Evolutionary conservation across 2,329 filamentous ascomycete genomes (phyloP).

Genomic region (Pezicula radicicola): DNA sequence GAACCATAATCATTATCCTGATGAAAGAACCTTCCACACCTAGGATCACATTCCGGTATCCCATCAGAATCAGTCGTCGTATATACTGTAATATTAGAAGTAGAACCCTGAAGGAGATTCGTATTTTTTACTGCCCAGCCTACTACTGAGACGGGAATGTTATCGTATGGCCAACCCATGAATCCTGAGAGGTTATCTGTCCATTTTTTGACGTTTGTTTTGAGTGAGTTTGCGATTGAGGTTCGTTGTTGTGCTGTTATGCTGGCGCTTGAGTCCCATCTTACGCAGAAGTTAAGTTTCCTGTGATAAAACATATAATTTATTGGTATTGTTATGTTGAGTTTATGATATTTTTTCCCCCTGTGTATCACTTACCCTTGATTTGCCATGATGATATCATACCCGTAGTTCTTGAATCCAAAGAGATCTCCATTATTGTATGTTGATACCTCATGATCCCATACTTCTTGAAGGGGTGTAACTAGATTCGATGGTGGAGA

Average conservation of each 20-base stretch:
- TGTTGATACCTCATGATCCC: slow-evolving; percentile 2
- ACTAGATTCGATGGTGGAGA: slow-evolving; percentile 1
- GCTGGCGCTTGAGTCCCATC: slow-evolving; percentile 38
- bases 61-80: slow-evolving; percentile 36
- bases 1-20: slow-evolving; percentile 37
- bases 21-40: slow-evolving; percentile 43
- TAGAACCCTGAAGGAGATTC: slow-evolving; percentile 34
- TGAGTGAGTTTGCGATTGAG: slow-evolving; percentile 32
- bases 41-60: slow-evolving; percentile 37
- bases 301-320: slow-evolving; percentile 11
- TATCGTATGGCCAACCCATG: slow-evolving; percentile 39
- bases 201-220: slow-evolving; percentile 36
- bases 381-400: slow-evolving; percentile 4
- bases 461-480: slow-evolving; percentile 2
- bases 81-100: slow-evolving; percentile 36
- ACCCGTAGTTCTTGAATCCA: slow-evolving; percentile 6
- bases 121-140: slow-evolving; percentile 40
- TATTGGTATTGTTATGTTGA: not conserved
- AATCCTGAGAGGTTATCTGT: slow-evolving; percentile 40
- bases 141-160: slow-evolving; percentile 37
- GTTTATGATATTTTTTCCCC: too few relatives aligned
- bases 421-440: slow-evolving; percentile 2
- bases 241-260: slow-evolving; percentile 36
- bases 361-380: not conserved
- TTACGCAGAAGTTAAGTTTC: slow-evolving; percentile 39